These are phyloP conservation scores for Jatropha podagrica DNA, from an alignment of 441 rosid genomes.

Conservation along the genomic window DNA sequence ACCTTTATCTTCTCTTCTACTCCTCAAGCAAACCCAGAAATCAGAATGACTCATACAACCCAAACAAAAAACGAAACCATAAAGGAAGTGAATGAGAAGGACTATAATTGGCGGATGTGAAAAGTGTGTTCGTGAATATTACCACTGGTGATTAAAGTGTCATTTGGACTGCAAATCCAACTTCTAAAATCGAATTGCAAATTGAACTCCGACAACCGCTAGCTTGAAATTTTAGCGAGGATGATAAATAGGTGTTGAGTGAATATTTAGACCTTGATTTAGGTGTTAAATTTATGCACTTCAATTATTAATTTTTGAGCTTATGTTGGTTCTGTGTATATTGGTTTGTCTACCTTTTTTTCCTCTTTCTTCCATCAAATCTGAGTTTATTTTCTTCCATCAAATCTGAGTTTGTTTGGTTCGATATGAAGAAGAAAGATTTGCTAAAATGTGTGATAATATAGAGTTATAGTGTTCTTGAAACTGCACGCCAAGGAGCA, in stretches of 20 bases:
- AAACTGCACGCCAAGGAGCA: conserved; percentile 90
- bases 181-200: not conserved
- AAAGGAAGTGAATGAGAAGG: conserved; percentile 18
- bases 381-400: too few relatives aligned
- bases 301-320: too few relatives aligned
- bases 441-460: conserved; percentile 64
- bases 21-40: too few relatives aligned
- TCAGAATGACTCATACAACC: not conserved
- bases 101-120: conserved; percentile 30
- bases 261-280: too few relatives aligned
- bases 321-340: too few relatives aligned
- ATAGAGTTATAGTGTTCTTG: conserved; percentile 74
- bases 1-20: too few relatives aligned
- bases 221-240: too few relatives aligned
- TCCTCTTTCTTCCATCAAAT: too few relatives aligned
- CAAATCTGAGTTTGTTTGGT: too few relatives aligned
- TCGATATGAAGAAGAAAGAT: conserved; percentile 54
- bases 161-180: conserved; percentile 71
- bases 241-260: too few relatives aligned
- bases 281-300: too few relatives aligned
- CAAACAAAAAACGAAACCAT: conserved; percentile 27
- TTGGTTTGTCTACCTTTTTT: too few relatives aligned
- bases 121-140: not conserved
- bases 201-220: not conserved
- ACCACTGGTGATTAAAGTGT: conserved; percentile 50